Conservation (phyloP, 441 rosid species). For the Eutrema salsugineum region DNA sequence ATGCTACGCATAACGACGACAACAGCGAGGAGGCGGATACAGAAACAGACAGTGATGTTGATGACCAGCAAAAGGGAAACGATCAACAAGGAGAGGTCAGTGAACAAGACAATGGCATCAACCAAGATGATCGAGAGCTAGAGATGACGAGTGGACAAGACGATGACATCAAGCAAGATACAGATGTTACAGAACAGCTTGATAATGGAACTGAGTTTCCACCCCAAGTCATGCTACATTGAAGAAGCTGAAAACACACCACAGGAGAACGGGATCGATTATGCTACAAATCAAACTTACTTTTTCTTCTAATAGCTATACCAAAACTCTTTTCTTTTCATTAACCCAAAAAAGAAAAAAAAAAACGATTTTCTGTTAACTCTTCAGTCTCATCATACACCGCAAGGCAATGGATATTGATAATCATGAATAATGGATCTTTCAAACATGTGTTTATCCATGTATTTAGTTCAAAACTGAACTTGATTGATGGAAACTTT, state of each 20-base stretch:
- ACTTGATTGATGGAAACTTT: no score
- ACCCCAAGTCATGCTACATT: background rate
- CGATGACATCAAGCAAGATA: background rate
- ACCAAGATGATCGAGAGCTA: background rate
- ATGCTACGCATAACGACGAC: background rate
- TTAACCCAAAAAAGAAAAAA: no score
- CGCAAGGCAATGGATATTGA: no score
- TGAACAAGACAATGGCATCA: background rate
- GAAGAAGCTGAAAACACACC: background rate
- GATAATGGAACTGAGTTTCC: background rate
- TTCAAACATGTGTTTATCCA: no score
- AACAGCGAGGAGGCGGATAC: background rate
- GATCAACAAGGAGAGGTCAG: background rate
- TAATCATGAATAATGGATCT: no score
- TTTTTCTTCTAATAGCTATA: no score
- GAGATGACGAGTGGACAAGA: background rate
- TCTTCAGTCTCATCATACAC: no score
- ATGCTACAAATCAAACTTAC: no score
- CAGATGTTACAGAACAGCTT: background rate
- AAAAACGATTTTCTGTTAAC: no score
- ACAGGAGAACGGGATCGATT: background rate
- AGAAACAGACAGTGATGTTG: background rate
- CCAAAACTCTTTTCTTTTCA: no score
- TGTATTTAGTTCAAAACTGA: no score
- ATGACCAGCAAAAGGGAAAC: background rate